Conservation (phyloP, 1,139 yeast species). For the Nakaseomyces delphensis region DNA sequence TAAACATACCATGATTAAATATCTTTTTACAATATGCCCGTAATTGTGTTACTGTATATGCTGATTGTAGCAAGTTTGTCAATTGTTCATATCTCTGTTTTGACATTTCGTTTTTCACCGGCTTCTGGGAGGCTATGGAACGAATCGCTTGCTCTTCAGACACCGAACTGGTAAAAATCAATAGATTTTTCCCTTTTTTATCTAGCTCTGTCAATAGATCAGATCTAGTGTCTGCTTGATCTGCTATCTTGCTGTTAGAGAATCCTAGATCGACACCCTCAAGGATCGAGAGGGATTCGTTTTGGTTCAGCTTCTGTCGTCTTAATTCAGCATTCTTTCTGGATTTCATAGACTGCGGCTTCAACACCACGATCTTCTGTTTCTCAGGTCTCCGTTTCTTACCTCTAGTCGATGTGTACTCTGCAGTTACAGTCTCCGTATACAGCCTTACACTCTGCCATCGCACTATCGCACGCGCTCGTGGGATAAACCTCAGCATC, state of each 20-base stretch:
- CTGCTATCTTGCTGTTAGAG: neutral
- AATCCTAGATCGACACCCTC: conserved; percentile 26
- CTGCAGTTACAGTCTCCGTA: neutral
- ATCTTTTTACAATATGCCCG: conserved; percentile 20
- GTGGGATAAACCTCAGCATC: neutral
- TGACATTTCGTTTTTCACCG: conserved; percentile 24
- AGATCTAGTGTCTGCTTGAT: neutral
- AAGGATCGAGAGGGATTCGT: conserved; percentile 15
- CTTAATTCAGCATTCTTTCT: neutral
- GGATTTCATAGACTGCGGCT: conserved; percentile 12
- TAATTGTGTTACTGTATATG: conserved; percentile 30
- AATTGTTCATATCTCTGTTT: conserved; percentile 26
- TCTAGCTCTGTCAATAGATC: neutral
- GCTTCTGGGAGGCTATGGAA: conserved; percentile 29
- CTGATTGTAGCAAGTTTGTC: conserved; percentile 19
- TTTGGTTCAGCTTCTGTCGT: neutral
- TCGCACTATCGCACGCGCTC: neutral
- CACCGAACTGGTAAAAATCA: conserved; percentile 21
- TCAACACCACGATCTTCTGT: conserved; percentile 24
- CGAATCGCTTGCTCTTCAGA: conserved; percentile 28
- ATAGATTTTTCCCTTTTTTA: conserved; percentile 12
- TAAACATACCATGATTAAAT: conserved; percentile 13
- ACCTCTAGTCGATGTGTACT: conserved; percentile 12
- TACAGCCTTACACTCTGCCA: neutral
- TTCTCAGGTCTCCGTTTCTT: conserved; percentile 25